Conservation (phyloP, 106 monocot genomes). For the Allium cepa region DNA sequence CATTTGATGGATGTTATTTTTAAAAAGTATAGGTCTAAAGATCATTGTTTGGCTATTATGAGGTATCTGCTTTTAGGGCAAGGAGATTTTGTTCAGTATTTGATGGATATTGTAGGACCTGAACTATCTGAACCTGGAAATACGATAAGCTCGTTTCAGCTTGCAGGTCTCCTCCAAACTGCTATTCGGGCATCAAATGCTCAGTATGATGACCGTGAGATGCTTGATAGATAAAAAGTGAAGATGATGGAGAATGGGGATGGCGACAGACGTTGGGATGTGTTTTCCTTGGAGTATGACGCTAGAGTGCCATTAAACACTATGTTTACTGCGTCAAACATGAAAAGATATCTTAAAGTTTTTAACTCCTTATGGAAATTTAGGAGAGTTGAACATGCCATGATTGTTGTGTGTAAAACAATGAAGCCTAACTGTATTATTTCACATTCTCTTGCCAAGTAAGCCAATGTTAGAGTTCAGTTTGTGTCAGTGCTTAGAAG, state of each 20-base stretch:
- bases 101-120: slow-evolving; percentile 93
- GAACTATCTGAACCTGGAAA: slow-evolving; percentile 89
- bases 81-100: slow-evolving; percentile 94
- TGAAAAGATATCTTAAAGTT: slow-evolving; percentile 75
- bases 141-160: slow-evolving; percentile 86
- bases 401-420: slow-evolving; percentile 74
- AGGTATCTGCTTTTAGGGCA: slow-evolving; percentile 89
- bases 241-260: slow-evolving; percentile 94
- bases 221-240: slow-evolving; percentile 79
- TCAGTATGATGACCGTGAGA: slow-evolving; percentile 93
- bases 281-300: slow-evolving; percentile 91
- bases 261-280: slow-evolving; percentile 97
- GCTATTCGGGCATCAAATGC: slow-evolving; percentile 93
- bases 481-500: slow-evolving; percentile 61
- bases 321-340: slow-evolving; percentile 74
- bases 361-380: slow-evolving; percentile 97
- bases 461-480: slow-evolving; percentile 36
- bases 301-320: slow-evolving; percentile 81
- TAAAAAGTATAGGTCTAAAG: slow-evolving; percentile 60
- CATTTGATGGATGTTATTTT: slow-evolving; percentile 89
- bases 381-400: slow-evolving; percentile 79
- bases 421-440: slow-evolving; percentile 83
- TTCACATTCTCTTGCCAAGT: slow-evolving; percentile 46
- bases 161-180: slow-evolving; percentile 77
- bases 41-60: slow-evolving; percentile 94